Conservation (phyloP, 2,329 filamentous ascomycete genomes). For the Diplocarpon rosae region DNA sequence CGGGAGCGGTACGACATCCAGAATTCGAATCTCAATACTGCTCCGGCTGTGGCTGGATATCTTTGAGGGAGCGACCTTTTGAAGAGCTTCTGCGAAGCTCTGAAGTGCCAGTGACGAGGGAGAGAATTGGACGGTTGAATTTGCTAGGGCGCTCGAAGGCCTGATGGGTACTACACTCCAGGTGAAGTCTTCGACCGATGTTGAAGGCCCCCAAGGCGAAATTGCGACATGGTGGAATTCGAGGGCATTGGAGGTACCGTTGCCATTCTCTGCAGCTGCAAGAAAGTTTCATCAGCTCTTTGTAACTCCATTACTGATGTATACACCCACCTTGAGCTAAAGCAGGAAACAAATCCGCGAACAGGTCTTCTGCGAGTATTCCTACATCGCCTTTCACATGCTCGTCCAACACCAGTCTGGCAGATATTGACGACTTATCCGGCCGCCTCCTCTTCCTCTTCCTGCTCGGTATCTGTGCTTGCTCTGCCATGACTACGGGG, state of each 20-base stretch:
- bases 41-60: constrained; percentile 60
- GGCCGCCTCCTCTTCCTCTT: constrained; percentile 43
- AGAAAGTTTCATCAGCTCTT: constrained; percentile 5
- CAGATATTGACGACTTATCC: constrained; percentile 67
- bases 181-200: constrained; percentile 45
- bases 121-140: constrained; percentile 72
- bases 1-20: constrained; percentile 69
- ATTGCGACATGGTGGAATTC: constrained; percentile 56
- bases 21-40: constrained; percentile 71
- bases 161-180: constrained; percentile 82
- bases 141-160: constrained; percentile 50
- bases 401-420: constrained; percentile 74
- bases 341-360: constrained; percentile 67
- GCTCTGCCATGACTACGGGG: constrained; percentile 14
- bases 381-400: constrained; percentile 78
- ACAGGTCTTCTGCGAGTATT: constrained; percentile 76
- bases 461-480: constrained; percentile 18
- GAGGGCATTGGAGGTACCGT: constrained; percentile 22
- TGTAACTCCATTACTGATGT: background rate
- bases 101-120: constrained; percentile 63
- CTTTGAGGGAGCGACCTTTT: constrained; percentile 65
- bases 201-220: constrained; percentile 57
- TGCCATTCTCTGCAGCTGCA: constrained; percentile 18
- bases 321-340: constrained; percentile 34
- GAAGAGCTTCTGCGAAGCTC: constrained; percentile 63